These are phyloP conservation scores for Phellopilus nigrolimitatus DNA, from an alignment of 1,284 basidiomycete species.

Conservation along the genomic window DNA sequence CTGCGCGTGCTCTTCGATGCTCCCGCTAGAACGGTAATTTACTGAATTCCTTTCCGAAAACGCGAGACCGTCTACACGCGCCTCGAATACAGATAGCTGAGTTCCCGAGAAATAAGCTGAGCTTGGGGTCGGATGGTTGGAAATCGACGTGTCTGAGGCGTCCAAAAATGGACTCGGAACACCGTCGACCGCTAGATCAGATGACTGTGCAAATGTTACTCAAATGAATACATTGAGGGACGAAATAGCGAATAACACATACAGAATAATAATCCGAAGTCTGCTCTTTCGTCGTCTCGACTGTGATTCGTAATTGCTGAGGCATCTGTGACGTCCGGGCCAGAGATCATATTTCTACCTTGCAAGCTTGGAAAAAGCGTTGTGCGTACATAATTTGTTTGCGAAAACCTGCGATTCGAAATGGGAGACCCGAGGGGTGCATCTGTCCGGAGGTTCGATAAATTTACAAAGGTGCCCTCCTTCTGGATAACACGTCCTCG, in stretches of 20 bases:
- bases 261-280: slow-evolving; percentile 14
- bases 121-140: too few relatives aligned
- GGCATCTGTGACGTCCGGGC: neutral
- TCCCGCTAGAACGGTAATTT: too few relatives aligned
- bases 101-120: too few relatives aligned
- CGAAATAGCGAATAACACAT: neutral
- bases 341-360: neutral
- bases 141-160: too few relatives aligned
- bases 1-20: too few relatives aligned
- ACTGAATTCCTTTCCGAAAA: too few relatives aligned
- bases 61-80: too few relatives aligned
- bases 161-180: too few relatives aligned
- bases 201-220: too few relatives aligned
- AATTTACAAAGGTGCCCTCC: slow-evolving; percentile 2
- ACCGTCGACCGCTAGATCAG: too few relatives aligned
- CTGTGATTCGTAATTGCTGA: slow-evolving; percentile 7
- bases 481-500: slow-evolving; percentile 7
- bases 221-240: too few relatives aligned
- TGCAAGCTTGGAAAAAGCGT: neutral
- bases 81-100: too few relatives aligned
- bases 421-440: neutral
- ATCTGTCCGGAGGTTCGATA: slow-evolving; percentile 10
- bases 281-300: slow-evolving; percentile 18
- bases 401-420: slow-evolving; percentile 2
- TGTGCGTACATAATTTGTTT: neutral